These are phyloP conservation scores for Blumeriella jaapii DNA, from an alignment of 2,329 filamentous ascomycete species.

Conservation along the genomic window DNA sequence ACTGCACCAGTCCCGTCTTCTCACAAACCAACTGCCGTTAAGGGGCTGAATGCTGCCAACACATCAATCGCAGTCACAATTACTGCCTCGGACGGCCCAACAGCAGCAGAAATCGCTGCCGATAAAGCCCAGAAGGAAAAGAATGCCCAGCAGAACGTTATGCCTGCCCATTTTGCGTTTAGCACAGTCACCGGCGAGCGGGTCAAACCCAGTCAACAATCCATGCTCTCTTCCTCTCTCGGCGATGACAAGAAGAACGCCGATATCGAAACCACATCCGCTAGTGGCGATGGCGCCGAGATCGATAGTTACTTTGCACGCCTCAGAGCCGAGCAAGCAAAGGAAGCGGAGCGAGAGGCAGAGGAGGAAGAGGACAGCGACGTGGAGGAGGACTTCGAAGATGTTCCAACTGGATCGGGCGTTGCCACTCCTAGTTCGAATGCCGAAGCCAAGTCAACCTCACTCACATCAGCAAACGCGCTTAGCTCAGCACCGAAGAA, in stretches of 20 bases:
- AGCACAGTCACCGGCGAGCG: conserved; percentile 56
- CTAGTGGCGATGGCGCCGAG: conserved; percentile 42
- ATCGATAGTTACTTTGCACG: conserved; percentile 59
- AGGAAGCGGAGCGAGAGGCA: conserved; percentile 35
- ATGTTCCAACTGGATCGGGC: conserved; percentile 27
- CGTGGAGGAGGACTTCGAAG: conserved; percentile 37
- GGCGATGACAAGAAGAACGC: conserved; percentile 38
- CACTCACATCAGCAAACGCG: conserved; percentile 10
- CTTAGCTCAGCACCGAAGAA: conserved; percentile 24
- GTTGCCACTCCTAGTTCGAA: conserved; percentile 24
- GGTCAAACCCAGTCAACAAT: conserved; percentile 35
- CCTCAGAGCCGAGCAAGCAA: conserved; percentile 49
- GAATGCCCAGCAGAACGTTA: conserved; percentile 54
- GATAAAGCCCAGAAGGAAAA: conserved; percentile 55
- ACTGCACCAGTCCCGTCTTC: conserved; percentile 42
- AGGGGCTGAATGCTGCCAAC: conserved; percentile 54
- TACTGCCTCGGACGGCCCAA: conserved; percentile 51
- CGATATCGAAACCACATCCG: conserved; percentile 27
- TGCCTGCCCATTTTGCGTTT: conserved; percentile 61
- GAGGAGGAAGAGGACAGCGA: conserved; percentile 41
- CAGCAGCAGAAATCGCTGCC: conserved; percentile 54
- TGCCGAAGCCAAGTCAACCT: conserved; percentile 7
- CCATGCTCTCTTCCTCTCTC: conserved; percentile 28
- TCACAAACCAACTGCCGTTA: conserved; percentile 54
- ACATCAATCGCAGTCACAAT: conserved; percentile 61